phyloP scores from a whole-genome alignment of 352 stramenopile species.

The Blastocystis sp. region DNA sequence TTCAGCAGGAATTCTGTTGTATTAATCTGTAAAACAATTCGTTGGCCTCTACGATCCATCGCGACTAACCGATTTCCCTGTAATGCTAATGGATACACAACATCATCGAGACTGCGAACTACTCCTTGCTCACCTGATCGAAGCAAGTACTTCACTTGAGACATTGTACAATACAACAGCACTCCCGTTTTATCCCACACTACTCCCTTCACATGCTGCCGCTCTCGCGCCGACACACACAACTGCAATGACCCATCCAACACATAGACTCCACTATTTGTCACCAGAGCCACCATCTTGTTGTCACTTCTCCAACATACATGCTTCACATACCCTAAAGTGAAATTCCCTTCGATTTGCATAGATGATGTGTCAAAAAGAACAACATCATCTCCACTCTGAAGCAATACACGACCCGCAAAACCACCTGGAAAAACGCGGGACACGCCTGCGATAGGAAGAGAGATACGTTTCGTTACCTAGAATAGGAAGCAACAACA shows the following conservation, averaged over 20 bases:
- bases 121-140: conserved; percentile 86
- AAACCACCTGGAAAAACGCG: conserved; percentile 86
- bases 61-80: conserved; percentile 83
- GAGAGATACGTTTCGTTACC: conserved; percentile 85
- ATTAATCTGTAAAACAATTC: conserved; percentile 88
- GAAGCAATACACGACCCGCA: conserved; percentile 87
- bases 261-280: conserved; percentile 75
- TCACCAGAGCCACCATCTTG: conserved; percentile 88
- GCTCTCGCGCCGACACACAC: conserved; percentile 79
- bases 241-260: not conserved
- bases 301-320: conserved; percentile 92
- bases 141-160: conserved; percentile 84
- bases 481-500: not conserved
- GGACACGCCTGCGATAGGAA: conserved; percentile 64
- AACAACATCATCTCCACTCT: conserved; percentile 90
- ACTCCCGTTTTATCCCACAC: conserved; percentile 85
- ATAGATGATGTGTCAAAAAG: conserved; percentile 94
- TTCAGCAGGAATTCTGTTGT: conserved; percentile 98
- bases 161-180: conserved; percentile 95
- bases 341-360: conserved; percentile 87
- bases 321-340: conserved; percentile 90
- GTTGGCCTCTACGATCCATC: conserved; percentile 91
- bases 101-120: conserved; percentile 92
- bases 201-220: conserved; percentile 86
- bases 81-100: conserved; percentile 89